Evolutionary conservation across 2,329 filamentous ascomycete species (phyloP).

Genomic region (Xylaria sp.): DNA sequence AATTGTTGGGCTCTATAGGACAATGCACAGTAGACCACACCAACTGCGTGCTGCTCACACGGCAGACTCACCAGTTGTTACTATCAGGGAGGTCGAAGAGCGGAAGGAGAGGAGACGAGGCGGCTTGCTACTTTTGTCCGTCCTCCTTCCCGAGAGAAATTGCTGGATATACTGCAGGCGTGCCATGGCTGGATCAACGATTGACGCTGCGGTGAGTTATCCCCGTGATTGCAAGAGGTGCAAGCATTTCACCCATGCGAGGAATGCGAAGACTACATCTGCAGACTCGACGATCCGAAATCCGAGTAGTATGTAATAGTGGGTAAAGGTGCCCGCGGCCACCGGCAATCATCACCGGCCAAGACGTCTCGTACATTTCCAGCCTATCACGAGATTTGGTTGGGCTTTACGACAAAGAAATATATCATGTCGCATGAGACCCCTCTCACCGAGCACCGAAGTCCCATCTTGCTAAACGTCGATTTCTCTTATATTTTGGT

Average conservation of each 20-base stretch:
- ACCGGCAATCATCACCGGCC: slow-evolving; percentile 16
- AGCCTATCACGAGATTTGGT: neutral
- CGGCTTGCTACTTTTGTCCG: slow-evolving; percentile 44
- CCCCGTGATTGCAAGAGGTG: neutral
- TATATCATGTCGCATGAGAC: no score
- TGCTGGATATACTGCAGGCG: slow-evolving; percentile 38
- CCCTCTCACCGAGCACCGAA: no score
- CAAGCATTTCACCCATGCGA: neutral
- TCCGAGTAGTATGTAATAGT: slow-evolving; percentile 33
- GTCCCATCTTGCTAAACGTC: no score
- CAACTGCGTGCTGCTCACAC: neutral
- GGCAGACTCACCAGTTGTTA: slow-evolving; percentile 47
- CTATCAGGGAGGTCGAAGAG: slow-evolving; percentile 55
- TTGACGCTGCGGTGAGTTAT: neutral
- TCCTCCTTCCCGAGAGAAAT: slow-evolving; percentile 48
- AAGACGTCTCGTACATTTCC: neutral
- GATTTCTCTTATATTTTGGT: no score
- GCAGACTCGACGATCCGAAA: neutral
- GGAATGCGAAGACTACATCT: neutral
- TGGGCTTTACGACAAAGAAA: neutral
- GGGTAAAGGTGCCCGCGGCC: slow-evolving; percentile 24
- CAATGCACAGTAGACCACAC: no score
- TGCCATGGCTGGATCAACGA: slow-evolving; percentile 22
- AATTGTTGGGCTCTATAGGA: neutral
- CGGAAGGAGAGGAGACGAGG: slow-evolving; percentile 52